These are phyloP conservation scores for Haemoproteus tartakovskyi DNA, from an alignment of 169 alveolate genomes.

Conservation along the genomic window DNA sequence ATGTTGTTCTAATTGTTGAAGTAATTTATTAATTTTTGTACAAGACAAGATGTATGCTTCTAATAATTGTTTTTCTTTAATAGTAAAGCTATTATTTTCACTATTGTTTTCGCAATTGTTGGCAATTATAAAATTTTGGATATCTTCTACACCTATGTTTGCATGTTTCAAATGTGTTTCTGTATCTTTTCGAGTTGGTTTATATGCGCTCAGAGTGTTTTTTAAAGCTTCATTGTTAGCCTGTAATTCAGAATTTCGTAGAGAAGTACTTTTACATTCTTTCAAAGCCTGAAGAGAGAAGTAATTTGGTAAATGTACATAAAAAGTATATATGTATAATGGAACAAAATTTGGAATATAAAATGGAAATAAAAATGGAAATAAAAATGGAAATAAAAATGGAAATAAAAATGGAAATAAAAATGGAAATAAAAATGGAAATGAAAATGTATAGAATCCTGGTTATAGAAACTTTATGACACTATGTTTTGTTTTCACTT, in stretches of 20 bases:
- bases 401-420: too few relatives aligned
- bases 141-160: conserved; percentile 28
- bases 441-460: too few relatives aligned
- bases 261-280: conserved; percentile 5
- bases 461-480: too few relatives aligned
- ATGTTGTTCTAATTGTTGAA: too few relatives aligned
- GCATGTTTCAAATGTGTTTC: background rate
- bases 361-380: too few relatives aligned
- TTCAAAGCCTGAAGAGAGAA: conserved; percentile 2
- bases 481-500: background rate
- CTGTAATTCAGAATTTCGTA: conserved; percentile 13
- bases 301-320: too few relatives aligned
- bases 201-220: conserved; percentile 5
- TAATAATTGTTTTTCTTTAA: conserved; percentile 38
- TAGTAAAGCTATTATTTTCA: conserved; percentile 14
- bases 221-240: conserved; percentile 10
- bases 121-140: conserved; percentile 6
- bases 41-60: conserved; percentile 60
- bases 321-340: too few relatives aligned
- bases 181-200: conserved; percentile 1
- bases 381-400: too few relatives aligned
- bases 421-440: too few relatives aligned
- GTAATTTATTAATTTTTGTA: conserved; percentile 20
- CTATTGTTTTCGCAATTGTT: too few relatives aligned
- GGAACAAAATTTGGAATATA: too few relatives aligned